These are phyloP conservation scores for Knoxia roxburghii DNA, from an alignment of 257 asterid genomes.

Conservation along the genomic window DNA sequence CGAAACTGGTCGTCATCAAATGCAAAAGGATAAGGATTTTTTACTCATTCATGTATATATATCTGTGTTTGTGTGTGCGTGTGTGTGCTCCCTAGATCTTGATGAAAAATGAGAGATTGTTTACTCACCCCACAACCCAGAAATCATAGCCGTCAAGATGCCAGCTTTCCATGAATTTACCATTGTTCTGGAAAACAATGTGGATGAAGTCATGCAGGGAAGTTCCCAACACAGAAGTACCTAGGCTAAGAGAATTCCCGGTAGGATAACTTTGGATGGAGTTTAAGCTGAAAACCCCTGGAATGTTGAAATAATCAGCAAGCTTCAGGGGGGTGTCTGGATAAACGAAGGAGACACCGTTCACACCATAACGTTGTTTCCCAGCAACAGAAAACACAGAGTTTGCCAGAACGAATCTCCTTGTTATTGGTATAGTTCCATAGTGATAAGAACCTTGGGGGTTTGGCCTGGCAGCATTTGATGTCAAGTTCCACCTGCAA, in stretches of 20 bases:
- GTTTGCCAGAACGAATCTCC: slow-evolving; percentile 68
- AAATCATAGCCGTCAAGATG: slow-evolving; percentile 97
- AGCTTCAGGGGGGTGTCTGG: slow-evolving; percentile 89
- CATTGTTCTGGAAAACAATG: slow-evolving; percentile 72
- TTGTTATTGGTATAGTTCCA: slow-evolving; percentile 52
- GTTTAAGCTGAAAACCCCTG: slow-evolving; percentile 67
- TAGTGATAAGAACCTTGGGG: slow-evolving; percentile 97
- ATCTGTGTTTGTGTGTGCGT: too few relatives aligned
- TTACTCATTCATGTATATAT: neutral
- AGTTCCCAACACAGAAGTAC: slow-evolving; percentile 60
- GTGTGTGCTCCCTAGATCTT: too few relatives aligned
- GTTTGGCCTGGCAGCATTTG: slow-evolving; percentile 98
- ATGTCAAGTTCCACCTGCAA: slow-evolving; percentile 90
- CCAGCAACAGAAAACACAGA: slow-evolving; percentile 69
- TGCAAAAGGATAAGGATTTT: slow-evolving; percentile 16
- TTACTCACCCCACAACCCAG: slow-evolving; percentile 86
- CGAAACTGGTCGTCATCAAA: slow-evolving; percentile 44
- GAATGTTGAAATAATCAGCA: slow-evolving; percentile 81
- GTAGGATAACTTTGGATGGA: slow-evolving; percentile 60
- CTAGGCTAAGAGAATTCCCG: slow-evolving; percentile 36
- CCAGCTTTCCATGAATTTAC: slow-evolving; percentile 62
- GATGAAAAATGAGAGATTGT: neutral
- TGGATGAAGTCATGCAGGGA: slow-evolving; percentile 78
- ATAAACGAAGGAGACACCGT: slow-evolving; percentile 62
- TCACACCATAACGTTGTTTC: slow-evolving; percentile 79